Percentiles rank a stretch among this genome's conserved stretches.
Evolutionary conservation across 148 eudicot species (phyloP).

Genomic region (Fallopia convolvulus): DNA sequence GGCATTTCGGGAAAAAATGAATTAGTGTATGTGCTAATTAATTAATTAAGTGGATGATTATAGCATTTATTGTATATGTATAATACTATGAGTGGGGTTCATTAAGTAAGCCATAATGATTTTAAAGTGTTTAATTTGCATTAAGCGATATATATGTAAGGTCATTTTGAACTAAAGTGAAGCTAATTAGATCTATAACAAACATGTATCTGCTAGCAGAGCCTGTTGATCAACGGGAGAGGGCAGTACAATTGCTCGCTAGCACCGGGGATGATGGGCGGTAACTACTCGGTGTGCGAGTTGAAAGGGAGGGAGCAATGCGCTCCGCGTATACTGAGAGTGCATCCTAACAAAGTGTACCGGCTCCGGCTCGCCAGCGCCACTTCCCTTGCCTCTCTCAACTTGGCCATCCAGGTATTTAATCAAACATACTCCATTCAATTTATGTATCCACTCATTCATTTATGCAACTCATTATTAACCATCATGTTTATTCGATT

Average conservation of each 20-base stretch:
- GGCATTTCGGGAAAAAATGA: too few relatives aligned
- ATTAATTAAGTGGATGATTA: too few relatives aligned
- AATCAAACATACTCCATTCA: background rate
- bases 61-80: background rate
- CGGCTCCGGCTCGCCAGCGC: slow-evolving; percentile 68
- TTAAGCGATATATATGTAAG: too few relatives aligned
- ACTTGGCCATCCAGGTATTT: slow-evolving; percentile 61
- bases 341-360: slow-evolving; percentile 68
- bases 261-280: slow-evolving; percentile 29
- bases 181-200: background rate
- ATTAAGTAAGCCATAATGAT: background rate
- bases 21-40: too few relatives aligned
- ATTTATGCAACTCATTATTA: too few relatives aligned
- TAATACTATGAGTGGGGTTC: background rate
- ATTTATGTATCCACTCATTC: background rate
- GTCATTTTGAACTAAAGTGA: background rate
- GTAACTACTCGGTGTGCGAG: slow-evolving; percentile 37
- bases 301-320: slow-evolving; percentile 55
- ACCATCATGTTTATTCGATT: too few relatives aligned
- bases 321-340: slow-evolving; percentile 47
- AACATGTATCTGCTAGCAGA: too few relatives aligned
- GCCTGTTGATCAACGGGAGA: slow-evolving; percentile 69
- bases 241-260: slow-evolving; percentile 78
- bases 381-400: slow-evolving; percentile 75
- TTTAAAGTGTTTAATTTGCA: too few relatives aligned